Evolutionary conservation across 1,139 yeast species (phyloP).

Genomic region (Blastobotrys raffinosifermentans): DNA sequence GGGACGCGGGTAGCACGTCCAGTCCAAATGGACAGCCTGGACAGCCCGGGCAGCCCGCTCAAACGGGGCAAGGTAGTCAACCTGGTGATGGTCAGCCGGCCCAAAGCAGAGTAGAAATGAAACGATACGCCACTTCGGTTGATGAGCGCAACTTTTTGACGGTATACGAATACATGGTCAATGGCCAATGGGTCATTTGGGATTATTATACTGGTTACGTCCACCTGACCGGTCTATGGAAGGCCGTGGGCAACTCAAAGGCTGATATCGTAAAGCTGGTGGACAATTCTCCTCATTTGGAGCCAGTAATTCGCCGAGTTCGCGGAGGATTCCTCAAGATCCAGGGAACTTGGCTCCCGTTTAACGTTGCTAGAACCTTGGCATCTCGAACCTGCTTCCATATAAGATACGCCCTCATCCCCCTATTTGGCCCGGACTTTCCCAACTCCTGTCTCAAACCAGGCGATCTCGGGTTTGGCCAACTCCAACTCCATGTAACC

Average conservation of each 20-base stretch:
- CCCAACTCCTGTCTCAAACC: conserved; percentile 68
- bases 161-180: conserved; percentile 65
- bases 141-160: conserved; percentile 66
- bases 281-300: conserved; percentile 65
- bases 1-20: neutral
- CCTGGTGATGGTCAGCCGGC: conserved; percentile 14
- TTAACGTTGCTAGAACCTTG: conserved; percentile 55
- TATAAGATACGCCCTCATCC: conserved; percentile 69
- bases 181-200: conserved; percentile 73
- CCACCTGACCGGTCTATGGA: conserved; percentile 89
- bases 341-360: conserved; percentile 95
- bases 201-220: conserved; percentile 84
- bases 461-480: conserved; percentile 60
- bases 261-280: conserved; percentile 72
- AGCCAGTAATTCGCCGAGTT: conserved; percentile 66
- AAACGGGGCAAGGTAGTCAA: no score
- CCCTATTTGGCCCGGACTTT: conserved; percentile 71
- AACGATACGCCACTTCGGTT: conserved; percentile 67
- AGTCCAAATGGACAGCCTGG: no score
- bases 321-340: conserved; percentile 90
- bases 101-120: conserved; percentile 40
- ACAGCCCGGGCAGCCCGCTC: neutral
- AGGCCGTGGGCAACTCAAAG: conserved; percentile 63
- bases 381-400: conserved; percentile 75
- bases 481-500: conserved; percentile 19